Base-by-base conservation (phyloP, 2,329 filamentous ascomycete genomes). In the Aspergillus pseudotamarii region DNA sequence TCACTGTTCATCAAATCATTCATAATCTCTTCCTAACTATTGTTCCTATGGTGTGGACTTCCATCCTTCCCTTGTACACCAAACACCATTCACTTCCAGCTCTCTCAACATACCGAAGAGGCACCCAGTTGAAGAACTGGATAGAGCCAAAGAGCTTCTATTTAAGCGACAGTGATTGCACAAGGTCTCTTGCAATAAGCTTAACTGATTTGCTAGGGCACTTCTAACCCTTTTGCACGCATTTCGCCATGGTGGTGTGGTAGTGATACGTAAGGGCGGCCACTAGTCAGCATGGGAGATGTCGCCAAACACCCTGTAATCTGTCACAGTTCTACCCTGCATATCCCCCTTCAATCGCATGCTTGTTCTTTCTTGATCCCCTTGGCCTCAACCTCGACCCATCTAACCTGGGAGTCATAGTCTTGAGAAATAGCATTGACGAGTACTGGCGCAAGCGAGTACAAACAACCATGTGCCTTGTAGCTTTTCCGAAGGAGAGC, bases 1-100 rank as follows among this genome's bases (percentile, higher is more conserved):
- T 59, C 45, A 48, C 26, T 38, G 38, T 58, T 51, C 28, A 43
- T 56, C 48, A 41, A 48, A 41, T 61, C 59, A 56, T 50, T 48
- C 32, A 34, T 56, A 41, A 55, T 19, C 26, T 61, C 50, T 57
- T 53, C 50, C 48, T 61, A 56, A 57, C 53, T 28, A 34, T 56
- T 16, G 23, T 43, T 36, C 45, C 48, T 23, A n/a, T 36, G 2
- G 34, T 32, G 14, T 32, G 41, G 14, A 30, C 6, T 32, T 26
- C 38, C 19, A 11, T 32, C 32, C 2, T 11, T 11, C 32, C 10
- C 54, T 28, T 41, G 21, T 30, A 43, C 36, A 45, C 36, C 38
- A 26, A 26, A 4, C 26, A 26, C 16, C 6, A 50, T 50, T 30
- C 46, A 50, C 14, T 28, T 50, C 16, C 46, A 34, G 26, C n/a